Percentiles rank a stretch among this genome's conserved stretches.
These are phyloP conservation scores for Eutrema yunnanense DNA, from an alignment of 345 rosid species.

Conservation along the genomic window DNA sequence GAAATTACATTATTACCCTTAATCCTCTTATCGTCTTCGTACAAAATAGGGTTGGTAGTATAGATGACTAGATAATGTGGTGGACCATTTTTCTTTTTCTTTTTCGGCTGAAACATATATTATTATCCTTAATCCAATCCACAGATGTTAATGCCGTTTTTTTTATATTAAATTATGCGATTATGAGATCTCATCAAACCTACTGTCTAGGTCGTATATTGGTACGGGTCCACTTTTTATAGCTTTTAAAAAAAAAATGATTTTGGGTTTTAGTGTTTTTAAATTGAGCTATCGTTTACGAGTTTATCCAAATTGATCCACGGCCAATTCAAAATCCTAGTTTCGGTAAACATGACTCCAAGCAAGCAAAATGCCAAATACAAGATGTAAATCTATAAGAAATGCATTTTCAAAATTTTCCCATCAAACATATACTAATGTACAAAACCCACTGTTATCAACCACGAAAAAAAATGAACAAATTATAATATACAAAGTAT, in stretches of 20 bases:
- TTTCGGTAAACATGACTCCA: not conserved
- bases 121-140: constrained; percentile 10
- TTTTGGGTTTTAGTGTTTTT: not conserved
- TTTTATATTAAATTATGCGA: not conserved
- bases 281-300: constrained; percentile 9
- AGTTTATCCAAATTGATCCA: constrained; percentile 16
- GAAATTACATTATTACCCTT: constrained; percentile 14
- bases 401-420: not conserved
- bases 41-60: constrained; percentile 11
- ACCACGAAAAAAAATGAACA: no score
- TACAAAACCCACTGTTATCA: not conserved
- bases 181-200: constrained; percentile 29
- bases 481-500: no score
- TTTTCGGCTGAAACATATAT: not conserved
- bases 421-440: not conserved
- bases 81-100: constrained; percentile 13
- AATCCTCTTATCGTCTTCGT: constrained; percentile 22
- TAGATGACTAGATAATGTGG: constrained; percentile 31
- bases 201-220: constrained; percentile 30
- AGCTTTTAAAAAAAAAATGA: not conserved
- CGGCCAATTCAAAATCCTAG: not conserved
- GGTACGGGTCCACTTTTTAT: constrained; percentile 17
- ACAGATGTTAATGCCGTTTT: not conserved
- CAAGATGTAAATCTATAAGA: not conserved
- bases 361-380: not conserved